Evolutionary conservation across 1,284 basidiomycete genomes (phyloP).

Genomic region (Phenoliferia sp.): DNA sequence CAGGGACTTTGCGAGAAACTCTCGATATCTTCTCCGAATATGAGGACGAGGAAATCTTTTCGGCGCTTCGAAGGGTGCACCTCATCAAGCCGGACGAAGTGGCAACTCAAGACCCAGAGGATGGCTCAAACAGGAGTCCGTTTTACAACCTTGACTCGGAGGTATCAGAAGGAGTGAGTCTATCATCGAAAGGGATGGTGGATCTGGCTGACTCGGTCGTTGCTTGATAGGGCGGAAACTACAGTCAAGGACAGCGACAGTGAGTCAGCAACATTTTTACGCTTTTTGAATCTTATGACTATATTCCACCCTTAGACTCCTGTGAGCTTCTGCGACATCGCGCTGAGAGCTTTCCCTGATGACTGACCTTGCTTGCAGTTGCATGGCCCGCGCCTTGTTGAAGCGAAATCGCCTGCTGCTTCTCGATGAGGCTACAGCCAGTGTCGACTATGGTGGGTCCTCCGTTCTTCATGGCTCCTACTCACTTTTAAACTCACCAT

Average conservation of each 20-base stretch:
- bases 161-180: slow-evolving; percentile 38
- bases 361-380: slow-evolving; percentile 65
- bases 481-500: slow-evolving; percentile 26
- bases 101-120: slow-evolving; percentile 49
- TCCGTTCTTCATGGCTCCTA: neutral
- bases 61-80: slow-evolving; percentile 59
- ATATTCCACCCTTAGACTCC: too few species aligned
- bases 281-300: too few species aligned
- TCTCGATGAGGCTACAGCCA: slow-evolving; percentile 58
- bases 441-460: slow-evolving; percentile 18
- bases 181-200: slow-evolving; percentile 83
- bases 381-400: slow-evolving; percentile 63
- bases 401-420: slow-evolving; percentile 59
- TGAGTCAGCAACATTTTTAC: slow-evolving; percentile 49
- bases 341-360: slow-evolving; percentile 57
- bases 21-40: slow-evolving; percentile 83
- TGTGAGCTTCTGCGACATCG: neutral
- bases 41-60: slow-evolving; percentile 69
- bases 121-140: slow-evolving; percentile 67
- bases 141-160: slow-evolving; percentile 67
- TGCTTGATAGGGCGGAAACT: slow-evolving; percentile 74
- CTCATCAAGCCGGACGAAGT: slow-evolving; percentile 29
- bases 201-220: slow-evolving; percentile 57
- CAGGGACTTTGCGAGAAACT: slow-evolving; percentile 77
- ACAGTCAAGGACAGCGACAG: slow-evolving; percentile 79